phyloP scores from a whole-genome alignment of 768 basidiomycete species.

The Termitomyces sp. region DNA sequence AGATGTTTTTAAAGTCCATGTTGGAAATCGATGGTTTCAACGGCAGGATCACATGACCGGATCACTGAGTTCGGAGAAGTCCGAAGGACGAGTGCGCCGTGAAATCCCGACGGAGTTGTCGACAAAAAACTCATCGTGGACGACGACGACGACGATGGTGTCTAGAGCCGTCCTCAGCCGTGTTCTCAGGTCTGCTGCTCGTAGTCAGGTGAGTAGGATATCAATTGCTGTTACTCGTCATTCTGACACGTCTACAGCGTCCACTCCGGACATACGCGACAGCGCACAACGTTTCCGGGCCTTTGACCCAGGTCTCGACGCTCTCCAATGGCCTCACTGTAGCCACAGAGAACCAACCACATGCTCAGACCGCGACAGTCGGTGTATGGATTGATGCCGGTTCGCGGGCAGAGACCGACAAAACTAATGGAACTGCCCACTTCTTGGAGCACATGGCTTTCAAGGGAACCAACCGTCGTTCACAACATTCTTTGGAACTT shows the following conservation, averaged over 20 bases:
- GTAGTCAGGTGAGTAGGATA: slow-evolving; percentile 11
- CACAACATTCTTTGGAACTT: slow-evolving; percentile 87
- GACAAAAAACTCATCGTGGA: slow-evolving; percentile 14
- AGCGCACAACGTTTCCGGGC: slow-evolving; percentile 55
- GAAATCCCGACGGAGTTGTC: slow-evolving; percentile 12
- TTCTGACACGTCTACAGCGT: slow-evolving; percentile 7
- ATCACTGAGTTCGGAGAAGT: slow-evolving; percentile 3
- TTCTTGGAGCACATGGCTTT: slow-evolving; percentile 99
- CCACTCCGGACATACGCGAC: slow-evolving; percentile 68
- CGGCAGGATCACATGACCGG: slow-evolving; percentile 4
- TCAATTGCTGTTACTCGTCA: neutral
- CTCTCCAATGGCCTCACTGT: slow-evolving; percentile 94
- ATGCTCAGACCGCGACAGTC: slow-evolving; percentile 95
- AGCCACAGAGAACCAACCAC: slow-evolving; percentile 85
- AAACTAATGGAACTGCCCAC: slow-evolving; percentile 94
- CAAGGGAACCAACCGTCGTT: slow-evolving; percentile 88
- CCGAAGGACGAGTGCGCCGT: slow-evolving; percentile 11
- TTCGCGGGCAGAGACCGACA: slow-evolving; percentile 92
- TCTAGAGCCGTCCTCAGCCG: slow-evolving; percentile 24
- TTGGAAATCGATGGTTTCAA: no score
- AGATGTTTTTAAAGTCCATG: no score
- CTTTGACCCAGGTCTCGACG: slow-evolving; percentile 86
- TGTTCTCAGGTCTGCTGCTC: slow-evolving; percentile 19
- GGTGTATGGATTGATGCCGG: slow-evolving; percentile 99
- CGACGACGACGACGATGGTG: slow-evolving; percentile 23